Evolutionary conservation across 495 filamentous ascomycete genomes (phyloP), one percentile per base, ranked within the genome.

Genomic region (Hypoxylon perforatum): DNA sequence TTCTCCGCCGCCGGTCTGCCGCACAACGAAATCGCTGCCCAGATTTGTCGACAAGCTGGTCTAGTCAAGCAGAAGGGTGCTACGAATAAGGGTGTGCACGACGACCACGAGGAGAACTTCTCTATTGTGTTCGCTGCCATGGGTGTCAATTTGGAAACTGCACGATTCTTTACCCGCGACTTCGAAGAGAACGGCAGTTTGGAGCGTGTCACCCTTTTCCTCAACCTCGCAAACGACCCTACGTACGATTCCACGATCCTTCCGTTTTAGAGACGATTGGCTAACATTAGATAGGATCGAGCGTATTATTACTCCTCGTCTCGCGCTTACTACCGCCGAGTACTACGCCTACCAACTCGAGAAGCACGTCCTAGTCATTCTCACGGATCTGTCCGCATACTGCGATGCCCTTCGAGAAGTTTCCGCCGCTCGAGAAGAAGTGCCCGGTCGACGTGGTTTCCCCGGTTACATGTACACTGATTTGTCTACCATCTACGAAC

Each of bases 391-490:
- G 41, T 94, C 96, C 10, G 91, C 96, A 15, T 99, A 98, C 85
- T 99, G 96, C 77, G 96, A 99, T 78, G 96, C 96, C 65, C 88
- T 99, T 63, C 96, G 96, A 81, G 96, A 97, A 78, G 94, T 97
- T 41, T 99, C 96, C 14, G 93, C 96, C 45, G 96, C 96, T 39
- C 87, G 96, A 80, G 96, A 99, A 86, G 96, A 99, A 91, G 96
- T 99, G 42, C 96, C 96, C 59, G 96, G 96, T 85, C 94, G 96
- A 79, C 93, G 96, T 86, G 96, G 96, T 84, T 99, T 96, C 83
- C 96, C 96, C 50, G 96, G 96, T 92, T 99, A 99, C 85, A 99
- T 99, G 96, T 99, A 99, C 85, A 99, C 96, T 57, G 96, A 99
- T 89, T 91, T 99, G 87, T 97, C 96, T 48, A 99, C 96, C 70